Evolutionary conservation across 2,329 filamentous ascomycete genomes (phyloP), one percentile per base, ranked within the genome.

Genomic region (Setomelanomma holmii): DNA sequence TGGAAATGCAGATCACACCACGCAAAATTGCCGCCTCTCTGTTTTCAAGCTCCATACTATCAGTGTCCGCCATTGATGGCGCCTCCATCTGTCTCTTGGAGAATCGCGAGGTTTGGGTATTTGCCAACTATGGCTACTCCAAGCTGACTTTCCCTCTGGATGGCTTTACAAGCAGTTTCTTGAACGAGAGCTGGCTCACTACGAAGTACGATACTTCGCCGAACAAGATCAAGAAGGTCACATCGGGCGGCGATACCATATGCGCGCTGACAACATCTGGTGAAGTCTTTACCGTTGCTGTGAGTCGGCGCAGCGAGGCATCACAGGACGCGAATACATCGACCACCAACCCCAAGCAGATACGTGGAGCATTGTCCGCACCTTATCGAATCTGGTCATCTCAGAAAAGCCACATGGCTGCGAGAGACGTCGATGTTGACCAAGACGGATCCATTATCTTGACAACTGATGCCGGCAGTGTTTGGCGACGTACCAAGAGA

Each of bases 111-210:
- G 91, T 98, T 8, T 96, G 90, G 82, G 88, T 99, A 0, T 96
- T 99, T 65, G 93, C 92, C 1, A 96, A 96, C 61, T 98, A 96
- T 67, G 93, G 93, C 4, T 98, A 96, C 71, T 91, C 92, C n/a
- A 90, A 91, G 58, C 82, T 98, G 48, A 87, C 86, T 40, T 96
- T 98, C 58, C 90, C 91, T 0, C 79, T 90, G 27, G 89, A 93
- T 59, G 84, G 85, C 5, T 88, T 91, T 59, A 83, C 84, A 17
- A 91, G 88, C 53, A 86, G 86, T 54, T 87, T 89, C 38, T 80
- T 93, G 20, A 83, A 84, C 51, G 81, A 84, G 49, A 86, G 85
- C 45, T 87, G 87, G 53, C 77, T 88, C 70, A 82, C 87, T 45
- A 86, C 85, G 14, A 80, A 86, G 59, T 85, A 89, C 62, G 86